phyloP scores from a whole-genome alignment of 2,329 filamentous ascomycete genomes.

The Dactylellina leptospora region DNA sequence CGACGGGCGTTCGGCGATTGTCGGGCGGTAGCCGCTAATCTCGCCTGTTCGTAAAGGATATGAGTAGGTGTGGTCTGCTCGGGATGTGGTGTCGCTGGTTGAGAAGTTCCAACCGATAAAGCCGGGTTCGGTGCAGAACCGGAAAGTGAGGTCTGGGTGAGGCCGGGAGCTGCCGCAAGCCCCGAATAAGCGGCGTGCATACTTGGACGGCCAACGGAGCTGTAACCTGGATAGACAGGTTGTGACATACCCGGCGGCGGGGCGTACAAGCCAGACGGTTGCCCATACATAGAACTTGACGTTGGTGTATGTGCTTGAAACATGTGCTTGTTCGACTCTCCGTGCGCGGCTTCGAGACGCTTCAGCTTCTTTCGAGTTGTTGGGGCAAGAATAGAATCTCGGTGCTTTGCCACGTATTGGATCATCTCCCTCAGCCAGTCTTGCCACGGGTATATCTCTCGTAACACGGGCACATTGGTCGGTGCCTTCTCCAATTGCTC shows the following conservation, averaged over 20 bases:
- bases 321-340: conserved; percentile 47
- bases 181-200: conserved; percentile 34
- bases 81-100: conserved; percentile 56
- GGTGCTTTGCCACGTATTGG: conserved; percentile 68
- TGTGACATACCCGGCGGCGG: conserved; percentile 28
- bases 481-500: conserved; percentile 68
- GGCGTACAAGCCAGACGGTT: conserved; percentile 24
- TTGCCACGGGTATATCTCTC: conserved; percentile 71
- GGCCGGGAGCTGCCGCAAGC: conserved; percentile 37
- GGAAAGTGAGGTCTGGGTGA: conserved; percentile 40
- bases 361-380: conserved; percentile 44
- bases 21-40: conserved; percentile 67
- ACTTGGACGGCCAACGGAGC: conserved; percentile 21
- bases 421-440: conserved; percentile 70
- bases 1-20: conserved; percentile 66
- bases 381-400: conserved; percentile 65
- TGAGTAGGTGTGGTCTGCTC: conserved; percentile 64
- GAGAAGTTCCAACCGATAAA: conserved; percentile 28
- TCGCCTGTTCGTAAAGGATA: conserved; percentile 68
- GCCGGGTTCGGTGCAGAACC: conserved; percentile 38
- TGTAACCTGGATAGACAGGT: conserved; percentile 42
- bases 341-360: conserved; percentile 40
- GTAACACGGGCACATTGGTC: conserved; percentile 64
- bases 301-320: conserved; percentile 42
- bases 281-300: conserved; percentile 27